These are phyloP conservation scores for Asparagopsis taxiformis DNA, from an alignment of 31 red algal genomes.

Conservation along the genomic window DNA sequence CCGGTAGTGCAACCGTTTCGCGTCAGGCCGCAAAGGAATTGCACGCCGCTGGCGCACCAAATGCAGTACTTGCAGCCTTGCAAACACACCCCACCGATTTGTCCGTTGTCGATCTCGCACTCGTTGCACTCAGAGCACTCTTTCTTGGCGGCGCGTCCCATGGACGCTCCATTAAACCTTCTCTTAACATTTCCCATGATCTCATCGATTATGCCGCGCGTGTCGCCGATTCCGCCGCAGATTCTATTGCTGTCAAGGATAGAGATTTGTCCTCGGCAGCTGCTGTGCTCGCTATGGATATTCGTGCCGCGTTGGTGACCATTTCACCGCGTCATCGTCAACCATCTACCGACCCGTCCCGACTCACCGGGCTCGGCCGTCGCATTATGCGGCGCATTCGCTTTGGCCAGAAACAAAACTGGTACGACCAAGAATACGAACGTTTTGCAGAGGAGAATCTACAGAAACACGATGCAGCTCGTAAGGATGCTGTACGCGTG, in stretches of 20 bases:
- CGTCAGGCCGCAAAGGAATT: slow-evolving; percentile 46
- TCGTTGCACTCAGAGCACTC: slow-evolving; percentile 29
- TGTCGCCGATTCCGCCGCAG: slow-evolving; percentile 14
- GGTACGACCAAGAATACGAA: too few relatives aligned
- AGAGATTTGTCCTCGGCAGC: slow-evolving; percentile 31
- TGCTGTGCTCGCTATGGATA: slow-evolving; percentile 43
- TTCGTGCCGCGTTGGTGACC: slow-evolving; percentile 1
- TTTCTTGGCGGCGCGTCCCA: slow-evolving; percentile 27
- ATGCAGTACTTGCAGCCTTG: slow-evolving; percentile 32
- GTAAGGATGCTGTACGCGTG: too few relatives aligned
- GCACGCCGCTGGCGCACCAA: slow-evolving; percentile 31
- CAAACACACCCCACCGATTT: slow-evolving; percentile 21
- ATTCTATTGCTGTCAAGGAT: slow-evolving; percentile 25
- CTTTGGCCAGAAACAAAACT: too few relatives aligned
- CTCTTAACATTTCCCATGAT: slow-evolving; percentile 25
- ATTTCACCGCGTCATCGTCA: too few relatives aligned
- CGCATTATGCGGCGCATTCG: too few relatives aligned
- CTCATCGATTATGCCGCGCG: slow-evolving; percentile 17
- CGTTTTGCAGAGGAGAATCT: too few relatives aligned
- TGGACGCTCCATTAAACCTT: slow-evolving; percentile 18
- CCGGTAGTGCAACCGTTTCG: slow-evolving; percentile 22
- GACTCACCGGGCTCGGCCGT: too few relatives aligned
- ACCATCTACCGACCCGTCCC: too few relatives aligned
- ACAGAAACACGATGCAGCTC: too few relatives aligned
- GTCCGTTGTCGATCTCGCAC: slow-evolving; percentile 21